Evolutionary conservation across 2,329 filamentous ascomycete species (phyloP), one percentile per base, ranked within the genome.

Genomic region (Colletotrichum viniferum): DNA sequence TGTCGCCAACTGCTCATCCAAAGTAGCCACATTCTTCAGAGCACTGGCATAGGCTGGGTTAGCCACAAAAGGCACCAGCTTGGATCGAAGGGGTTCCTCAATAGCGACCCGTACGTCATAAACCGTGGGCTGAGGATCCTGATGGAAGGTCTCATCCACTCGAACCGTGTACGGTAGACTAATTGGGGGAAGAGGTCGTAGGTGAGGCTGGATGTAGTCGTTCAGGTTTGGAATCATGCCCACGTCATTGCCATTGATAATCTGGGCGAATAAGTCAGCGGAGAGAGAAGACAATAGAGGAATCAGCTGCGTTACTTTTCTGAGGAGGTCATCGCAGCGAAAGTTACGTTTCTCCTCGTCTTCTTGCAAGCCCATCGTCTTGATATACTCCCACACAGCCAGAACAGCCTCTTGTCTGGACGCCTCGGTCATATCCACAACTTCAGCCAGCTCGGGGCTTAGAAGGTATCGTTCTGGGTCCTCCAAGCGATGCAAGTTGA

Each of bases 321-420:
- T 94, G 68, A 99, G 84, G 62, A 93, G 89, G 58, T 96, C 94
- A 81, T 99, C 96, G 81, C 97, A 98, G 52, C 95, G 93, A 79
- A 99, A 96, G 76, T 94, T 94, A 77, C 97, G 92, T 87, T 97
- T 97, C 83, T 99, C 97, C 76, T 98, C 96, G 78, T 98, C 96
- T 82, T 98, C 96, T 83, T 98, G 95, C 62, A 99, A 87, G 21
- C 93, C 93, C 88, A 95, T 94, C 24, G 94, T 89, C 79, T 95
- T 93, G 78, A 98, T 94, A 81, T 99, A 99, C 82, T 98, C 96
- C 95, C 96, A 99, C 36, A 99, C 90, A 16, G 94, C 96, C 89
- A 97, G 95, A 32, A 98, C 92, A 8, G 96, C 94, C 77, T 97
- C 96, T 52, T 95, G 94, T 34, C 96, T 93, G 32, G 97, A 96